Conservation (phyloP, 2,329 filamentous ascomycete species). For the Hypoxylon sp. region DNA sequence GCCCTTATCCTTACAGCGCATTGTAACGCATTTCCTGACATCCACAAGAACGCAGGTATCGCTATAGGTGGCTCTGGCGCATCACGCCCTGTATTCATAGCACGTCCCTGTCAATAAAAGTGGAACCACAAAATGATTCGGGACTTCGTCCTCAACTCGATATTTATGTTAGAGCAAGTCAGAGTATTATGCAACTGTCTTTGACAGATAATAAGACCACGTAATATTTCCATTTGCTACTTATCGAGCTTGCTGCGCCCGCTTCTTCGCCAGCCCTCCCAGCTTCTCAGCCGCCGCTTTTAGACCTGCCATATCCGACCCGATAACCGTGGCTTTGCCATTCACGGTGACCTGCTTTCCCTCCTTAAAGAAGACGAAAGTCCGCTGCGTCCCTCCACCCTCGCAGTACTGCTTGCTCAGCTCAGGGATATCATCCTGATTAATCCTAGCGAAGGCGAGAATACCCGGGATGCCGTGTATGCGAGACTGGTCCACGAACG, state of each 20-base stretch:
- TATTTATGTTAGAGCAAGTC: too few species aligned
- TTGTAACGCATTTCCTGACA: too few species aligned
- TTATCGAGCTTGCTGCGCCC: background rate
- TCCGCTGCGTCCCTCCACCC: background rate
- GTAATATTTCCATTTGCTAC: background rate
- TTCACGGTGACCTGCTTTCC: conserved; percentile 8
- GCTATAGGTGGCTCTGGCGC: too few species aligned
- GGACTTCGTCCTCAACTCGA: too few species aligned
- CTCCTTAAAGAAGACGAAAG: conserved; percentile 6
- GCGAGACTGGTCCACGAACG: background rate
- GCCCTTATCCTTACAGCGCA: too few species aligned
- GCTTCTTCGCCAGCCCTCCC: conserved; percentile 1
- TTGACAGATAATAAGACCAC: background rate
- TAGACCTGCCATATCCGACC: background rate
- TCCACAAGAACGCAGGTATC: too few species aligned
- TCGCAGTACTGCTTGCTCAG: conserved; percentile 1
- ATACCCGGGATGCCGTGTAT: background rate
- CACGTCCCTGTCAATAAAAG: too few species aligned
- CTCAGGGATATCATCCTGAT: background rate
- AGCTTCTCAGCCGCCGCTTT: background rate
- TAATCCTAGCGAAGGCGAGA: background rate
- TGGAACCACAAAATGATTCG: too few species aligned
- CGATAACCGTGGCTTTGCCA: background rate
- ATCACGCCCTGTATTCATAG: too few species aligned
- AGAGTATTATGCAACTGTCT: too few species aligned